Evolutionary conservation across 257 asterid species (phyloP).

Genomic region (Thymus quinquecostatus): DNA sequence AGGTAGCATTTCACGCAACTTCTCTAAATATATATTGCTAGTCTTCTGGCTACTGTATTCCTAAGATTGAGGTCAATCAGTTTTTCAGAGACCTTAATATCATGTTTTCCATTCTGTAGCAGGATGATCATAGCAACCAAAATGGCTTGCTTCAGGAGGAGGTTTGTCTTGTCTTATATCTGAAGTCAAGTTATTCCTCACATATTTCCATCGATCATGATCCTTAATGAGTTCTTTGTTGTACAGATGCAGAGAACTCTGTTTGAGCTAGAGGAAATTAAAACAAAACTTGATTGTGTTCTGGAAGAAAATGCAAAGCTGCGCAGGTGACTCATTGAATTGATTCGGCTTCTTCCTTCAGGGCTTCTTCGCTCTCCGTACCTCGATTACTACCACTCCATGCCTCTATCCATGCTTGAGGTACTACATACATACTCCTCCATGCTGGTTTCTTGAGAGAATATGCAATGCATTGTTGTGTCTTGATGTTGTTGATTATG

Average conservation of each 20-base stretch:
- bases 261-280: slow-evolving; percentile 67
- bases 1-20: slow-evolving; percentile 45
- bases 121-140: slow-evolving; percentile 51
- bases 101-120: slow-evolving; percentile 36
- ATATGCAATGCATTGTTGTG: too few relatives aligned
- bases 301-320: slow-evolving; percentile 77
- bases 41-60: slow-evolving; percentile 3
- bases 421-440: too few relatives aligned
- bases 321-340: slow-evolving; percentile 49
- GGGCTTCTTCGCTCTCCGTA: too few relatives aligned
- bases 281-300: slow-evolving; percentile 56
- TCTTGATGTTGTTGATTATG: too few relatives aligned
- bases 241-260: slow-evolving; percentile 69
- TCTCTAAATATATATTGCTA: slow-evolving; percentile 23
- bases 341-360: slow-evolving; percentile 15
- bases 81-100: slow-evolving; percentile 28
- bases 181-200: slow-evolving; percentile 19
- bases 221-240: slow-evolving; percentile 25
- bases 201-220: slow-evolving; percentile 9
- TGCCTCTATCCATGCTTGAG: too few relatives aligned
- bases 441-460: too few relatives aligned
- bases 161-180: slow-evolving; percentile 50
- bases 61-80: slow-evolving; percentile 12
- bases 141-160: slow-evolving; percentile 51
- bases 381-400: too few relatives aligned